Evolutionary conservation across 257 asterid genomes (phyloP).

Genomic region (Primulina tabacum): DNA sequence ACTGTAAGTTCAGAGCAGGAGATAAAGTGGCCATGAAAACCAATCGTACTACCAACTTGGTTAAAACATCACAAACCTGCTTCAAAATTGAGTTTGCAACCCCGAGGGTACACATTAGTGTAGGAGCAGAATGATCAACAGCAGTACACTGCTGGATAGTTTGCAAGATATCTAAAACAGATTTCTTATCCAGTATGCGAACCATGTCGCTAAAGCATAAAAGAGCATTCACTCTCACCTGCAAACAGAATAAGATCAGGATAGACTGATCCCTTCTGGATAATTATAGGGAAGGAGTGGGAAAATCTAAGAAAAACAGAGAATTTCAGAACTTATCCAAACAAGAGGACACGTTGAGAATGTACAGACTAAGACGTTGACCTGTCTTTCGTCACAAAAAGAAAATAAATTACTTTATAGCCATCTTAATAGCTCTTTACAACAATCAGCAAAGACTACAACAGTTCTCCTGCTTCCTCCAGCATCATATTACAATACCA

Average conservation of each 20-base stretch:
- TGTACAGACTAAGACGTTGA: background rate
- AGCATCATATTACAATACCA: background rate
- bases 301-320: background rate
- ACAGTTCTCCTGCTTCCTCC: background rate
- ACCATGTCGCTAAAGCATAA: constrained; percentile 86
- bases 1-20: constrained; percentile 19
- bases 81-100: constrained; percentile 83
- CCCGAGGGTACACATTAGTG: constrained; percentile 98
- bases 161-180: constrained; percentile 74
- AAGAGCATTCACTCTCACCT: constrained; percentile 98
- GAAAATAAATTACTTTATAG: background rate
- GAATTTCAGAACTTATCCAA: background rate
- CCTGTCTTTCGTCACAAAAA: background rate
- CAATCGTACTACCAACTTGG: constrained; percentile 8
- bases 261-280: constrained; percentile 18
- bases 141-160: constrained; percentile 93
- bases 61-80: constrained; percentile 56
- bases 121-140: constrained; percentile 98
- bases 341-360: background rate
- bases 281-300: background rate
- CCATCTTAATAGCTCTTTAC: background rate
- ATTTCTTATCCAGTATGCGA: constrained; percentile 75
- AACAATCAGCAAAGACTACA: background rate
- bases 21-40: constrained; percentile 7
- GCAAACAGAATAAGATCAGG: constrained; percentile 30